Evolutionary conservation across 1,284 basidiomycete species (phyloP), one percentile per base, ranked within the genome.

Genomic region (Ganoderma lingzhi): DNA sequence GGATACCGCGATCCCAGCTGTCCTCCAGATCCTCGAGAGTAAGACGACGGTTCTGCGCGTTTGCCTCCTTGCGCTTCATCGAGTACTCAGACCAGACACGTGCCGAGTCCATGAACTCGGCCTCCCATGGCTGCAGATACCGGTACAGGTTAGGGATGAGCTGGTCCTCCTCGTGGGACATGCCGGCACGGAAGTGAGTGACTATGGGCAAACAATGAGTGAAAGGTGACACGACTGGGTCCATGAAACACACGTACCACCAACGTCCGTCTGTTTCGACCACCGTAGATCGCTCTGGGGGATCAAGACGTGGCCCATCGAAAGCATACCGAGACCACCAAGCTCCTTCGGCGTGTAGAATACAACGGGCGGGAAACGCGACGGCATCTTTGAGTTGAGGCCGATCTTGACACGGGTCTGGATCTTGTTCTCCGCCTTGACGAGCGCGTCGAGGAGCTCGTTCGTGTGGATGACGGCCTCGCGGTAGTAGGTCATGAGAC

Each of bases 51-150:
- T 99, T 99, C 80, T 98, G 96, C 2, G 97, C 96, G 73, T 96
- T 97, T 28, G 97, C 98, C 80, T 99, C 98, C 82, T 99, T 99
- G 74, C 98, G 87, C 88, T 99, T 99, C 95, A 98, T 95, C 0
- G 98, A 98, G 80, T 99, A 99, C 82, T 99, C 98, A 2, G 95
- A 96, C 98, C 98, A 99, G 37, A 99, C 98, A 73, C 98, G 95
- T 51, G 96, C 96, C 6, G 96, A 98, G 80, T 99, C 98, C 73
- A 98, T 82, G 85, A 99, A 99, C 81, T 99, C 98, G 1, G 97
- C 95, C 80, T 99, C 96, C 98, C 98, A 99, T 37, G 97, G 97
- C 78, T 98, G 96, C 30, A 99, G 89, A 83, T 99, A 99, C 67
- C 97, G 95, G 84, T 98, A 99, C 82, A 99, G 81, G 82, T 98